Evolutionary conservation across 768 basidiomycete genomes (phyloP), one percentile per base, ranked within the genome.

Genomic region (Hortiboletus flavorubellus): DNA sequence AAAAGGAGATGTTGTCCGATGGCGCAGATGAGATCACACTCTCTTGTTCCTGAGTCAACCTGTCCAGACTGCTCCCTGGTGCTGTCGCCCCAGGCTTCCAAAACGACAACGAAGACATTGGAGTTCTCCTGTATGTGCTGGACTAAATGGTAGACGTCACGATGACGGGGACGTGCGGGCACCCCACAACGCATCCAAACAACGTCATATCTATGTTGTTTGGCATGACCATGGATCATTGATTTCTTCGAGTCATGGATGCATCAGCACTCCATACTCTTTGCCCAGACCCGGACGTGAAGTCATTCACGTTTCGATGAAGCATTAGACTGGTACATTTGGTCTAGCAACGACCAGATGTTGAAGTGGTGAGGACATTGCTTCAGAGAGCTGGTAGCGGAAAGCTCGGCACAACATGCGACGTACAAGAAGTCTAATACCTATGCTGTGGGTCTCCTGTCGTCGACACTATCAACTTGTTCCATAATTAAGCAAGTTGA

Each of bases 71-170:
- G 64, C 91, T 94, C 4, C 93, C 94, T 43, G 93, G 93, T 1
- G 82, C 91, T 46, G 76, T 68, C 14, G 91, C 87, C 15, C 93
- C 93, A 5, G 93, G 93, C 69, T 92, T 93, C 93, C 93, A 95
- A 67, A 95, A 94, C 42, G 84, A 81, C 52, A 86, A 72, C 18
- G 81, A 76, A 38, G 68, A 68, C 81, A 84, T 83, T 60, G 35
- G 15, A 46, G 31, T 18, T 21, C 38, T 8, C 21, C 14, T 2
- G 33, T 23, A 11, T 33, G 34, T n/a, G 45, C 7, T 41, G 30
- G 35, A 15, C 40, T 34, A 14, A 2, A 41, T 29, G 23, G 12
- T 14, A 26, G 18, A 2, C 21, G 21, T 21, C 21, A 21, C 21
- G 21, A 21, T 21, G 1, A n/a, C 16, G 18, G 2, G 29, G n/a